Evolutionary conservation across 1,139 yeast species (phyloP), one percentile per base, ranked within the genome.

Genomic region (Pichia sp.): DNA sequence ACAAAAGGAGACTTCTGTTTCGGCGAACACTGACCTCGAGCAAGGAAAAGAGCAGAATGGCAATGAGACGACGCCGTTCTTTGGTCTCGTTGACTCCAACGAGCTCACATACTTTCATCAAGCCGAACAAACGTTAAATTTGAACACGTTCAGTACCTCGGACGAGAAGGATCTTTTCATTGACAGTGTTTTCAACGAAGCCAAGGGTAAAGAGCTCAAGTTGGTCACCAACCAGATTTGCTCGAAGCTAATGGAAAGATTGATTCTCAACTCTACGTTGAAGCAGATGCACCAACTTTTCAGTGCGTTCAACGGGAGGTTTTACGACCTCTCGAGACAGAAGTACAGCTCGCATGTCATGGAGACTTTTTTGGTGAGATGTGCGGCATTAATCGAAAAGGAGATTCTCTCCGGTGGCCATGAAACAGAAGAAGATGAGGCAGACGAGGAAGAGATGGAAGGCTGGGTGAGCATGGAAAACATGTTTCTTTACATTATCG

Each of bases 271-370:
- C 40, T 86, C 92, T 15, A 76, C 78, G 43, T 85, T 83, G 58
- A 73, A 71, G 16, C 96, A 90, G 68, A 71, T 90, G 58, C 81
- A 84, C 67, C 69, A 74, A 43, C 70, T 92, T 1, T 87, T 87
- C 68, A 78, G 77, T 56, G 82, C 84, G 5, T 86, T 90, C 64
- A 76, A 77, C 49, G 89, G 86, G 13, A 87, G 87, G 63, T 87
- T 88, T 65, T 81, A 79, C 31, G 81, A 87, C n/a, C 75, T 92
- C 57, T 81, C 95, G 1, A 84, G 83, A 63, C 97, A 93, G 66
- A 90, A 92, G 67, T 93, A 90, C 68, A 85, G 97, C 1, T 92
- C 98, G 0, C 99, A 93, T 69, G 96, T 95, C 53, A 76, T 90
- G 52, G 99, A 93, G 69, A 89, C 98, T 0, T 75, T 92, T 50